Conservation (phyloP, 169 alveolate species). For the Plasmodium falciparum region DNA sequence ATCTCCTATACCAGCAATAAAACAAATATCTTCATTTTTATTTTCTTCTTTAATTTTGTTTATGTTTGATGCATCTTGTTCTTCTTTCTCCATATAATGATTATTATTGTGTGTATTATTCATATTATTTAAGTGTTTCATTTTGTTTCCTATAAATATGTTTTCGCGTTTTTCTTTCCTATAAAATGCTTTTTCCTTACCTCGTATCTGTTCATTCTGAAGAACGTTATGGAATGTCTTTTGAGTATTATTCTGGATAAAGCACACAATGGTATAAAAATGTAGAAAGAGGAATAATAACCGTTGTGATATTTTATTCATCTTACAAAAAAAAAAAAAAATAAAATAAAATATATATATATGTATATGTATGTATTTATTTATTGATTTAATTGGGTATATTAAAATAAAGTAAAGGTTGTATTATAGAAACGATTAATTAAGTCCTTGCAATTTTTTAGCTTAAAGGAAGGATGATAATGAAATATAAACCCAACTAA, state of each 20-base stretch:
- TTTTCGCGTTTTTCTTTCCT: slow-evolving; percentile 19
- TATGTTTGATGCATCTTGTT: neutral
- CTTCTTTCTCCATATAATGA: neutral
- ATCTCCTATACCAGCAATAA: slow-evolving; percentile 83
- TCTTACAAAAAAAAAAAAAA: no score
- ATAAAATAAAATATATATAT: no score
- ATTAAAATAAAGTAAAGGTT: no score
- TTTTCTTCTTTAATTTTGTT: neutral
- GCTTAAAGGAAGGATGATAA: no score
- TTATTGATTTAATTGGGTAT: no score
- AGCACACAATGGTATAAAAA: neutral
- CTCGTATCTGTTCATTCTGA: neutral
- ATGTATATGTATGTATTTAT: no score
- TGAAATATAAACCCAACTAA: no score
- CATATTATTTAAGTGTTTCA: neutral
- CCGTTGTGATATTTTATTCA: neutral
- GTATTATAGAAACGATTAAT: no score
- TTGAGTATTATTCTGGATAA: slow-evolving; percentile 4
- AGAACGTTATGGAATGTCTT: neutral
- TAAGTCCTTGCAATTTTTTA: no score
- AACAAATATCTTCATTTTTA: slow-evolving; percentile 30
- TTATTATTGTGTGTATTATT: neutral
- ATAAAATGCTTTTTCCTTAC: neutral
- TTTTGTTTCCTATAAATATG: neutral
- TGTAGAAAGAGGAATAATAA: neutral